Conservation (phyloP, 192 early-diverging fungal genomes). For the Linnemannia hyalina region DNA sequence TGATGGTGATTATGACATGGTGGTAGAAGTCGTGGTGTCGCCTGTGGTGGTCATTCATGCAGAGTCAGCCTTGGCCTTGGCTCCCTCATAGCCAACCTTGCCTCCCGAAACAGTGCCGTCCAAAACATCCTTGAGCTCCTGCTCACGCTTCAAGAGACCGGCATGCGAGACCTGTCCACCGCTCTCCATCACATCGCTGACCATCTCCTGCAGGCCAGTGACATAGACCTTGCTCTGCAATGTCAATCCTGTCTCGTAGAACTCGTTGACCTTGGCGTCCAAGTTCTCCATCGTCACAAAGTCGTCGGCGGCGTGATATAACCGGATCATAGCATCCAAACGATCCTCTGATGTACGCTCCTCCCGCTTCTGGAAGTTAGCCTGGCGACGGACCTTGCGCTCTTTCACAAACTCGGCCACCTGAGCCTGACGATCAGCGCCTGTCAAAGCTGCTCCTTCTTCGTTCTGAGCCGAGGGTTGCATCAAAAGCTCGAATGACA, state of each 20-base stretch:
- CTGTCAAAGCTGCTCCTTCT: conserved; percentile 1
- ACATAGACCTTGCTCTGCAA: conserved; percentile 43
- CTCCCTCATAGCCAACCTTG: conserved; percentile 38
- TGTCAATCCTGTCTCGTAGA: conserved; percentile 51
- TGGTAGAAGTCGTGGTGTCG: too few relatives aligned
- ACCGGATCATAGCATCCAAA: conserved; percentile 47
- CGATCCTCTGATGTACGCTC: conserved; percentile 36
- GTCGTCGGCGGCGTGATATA: conserved; percentile 47
- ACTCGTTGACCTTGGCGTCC: conserved; percentile 54
- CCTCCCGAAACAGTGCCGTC: conserved; percentile 52
- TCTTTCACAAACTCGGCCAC: conserved; percentile 41
- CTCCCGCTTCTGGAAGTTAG: conserved; percentile 28
- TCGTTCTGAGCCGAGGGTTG: conserved; percentile 25
- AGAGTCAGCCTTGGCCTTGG: conserved; percentile 34
- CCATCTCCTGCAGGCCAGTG: conserved; percentile 30
- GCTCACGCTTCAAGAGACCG: conserved; percentile 42
- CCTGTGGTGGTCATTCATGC: conserved; percentile 15
- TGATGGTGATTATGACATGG: too few relatives aligned
- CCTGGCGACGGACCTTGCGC: conserved; percentile 33
- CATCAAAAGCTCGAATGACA: conserved; percentile 43
- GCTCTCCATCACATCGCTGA: conserved; percentile 46
- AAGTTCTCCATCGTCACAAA: conserved; percentile 57
- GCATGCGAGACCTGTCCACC: conserved; percentile 44
- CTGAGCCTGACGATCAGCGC: conserved; percentile 30
- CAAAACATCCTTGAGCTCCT: conserved; percentile 50